Evolutionary conservation across 768 basidiomycete species (phyloP).

Genomic region (Suillus tomentosus): DNA sequence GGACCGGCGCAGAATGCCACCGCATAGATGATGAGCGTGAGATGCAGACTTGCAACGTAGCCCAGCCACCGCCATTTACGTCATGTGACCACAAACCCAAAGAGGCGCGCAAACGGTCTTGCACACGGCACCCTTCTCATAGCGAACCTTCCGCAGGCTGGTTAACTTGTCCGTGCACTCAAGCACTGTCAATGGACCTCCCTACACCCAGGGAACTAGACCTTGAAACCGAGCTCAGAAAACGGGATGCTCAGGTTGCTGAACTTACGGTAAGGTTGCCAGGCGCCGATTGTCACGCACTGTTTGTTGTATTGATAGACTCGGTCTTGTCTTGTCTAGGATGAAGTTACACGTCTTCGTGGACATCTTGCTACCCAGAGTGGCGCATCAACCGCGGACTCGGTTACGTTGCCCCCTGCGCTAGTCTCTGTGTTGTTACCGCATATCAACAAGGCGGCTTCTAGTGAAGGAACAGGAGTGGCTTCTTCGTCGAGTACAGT

Average conservation of each 20-base stretch:
- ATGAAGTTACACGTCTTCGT: conserved; percentile 71
- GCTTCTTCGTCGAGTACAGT: conserved; percentile 55
- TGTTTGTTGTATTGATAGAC: conserved; percentile 21
- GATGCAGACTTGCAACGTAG: not conserved
- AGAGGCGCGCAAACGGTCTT: conserved; percentile 29
- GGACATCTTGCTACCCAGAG: conserved; percentile 65
- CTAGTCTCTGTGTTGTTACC: conserved; percentile 69
- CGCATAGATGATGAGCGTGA: conserved; percentile 3
- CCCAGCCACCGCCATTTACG: conserved; percentile 24
- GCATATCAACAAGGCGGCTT: conserved; percentile 53
- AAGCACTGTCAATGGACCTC: conserved; percentile 53
- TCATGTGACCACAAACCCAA: conserved; percentile 27
- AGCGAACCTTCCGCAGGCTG: conserved; percentile 12
- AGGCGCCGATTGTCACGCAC: conserved; percentile 23
- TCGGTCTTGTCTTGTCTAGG: conserved; percentile 43
- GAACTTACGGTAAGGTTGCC: conserved; percentile 65
- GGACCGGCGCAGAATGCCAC: not conserved
- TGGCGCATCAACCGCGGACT: conserved; percentile 57
- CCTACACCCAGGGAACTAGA: conserved; percentile 79
- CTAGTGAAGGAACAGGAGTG: conserved; percentile 29
- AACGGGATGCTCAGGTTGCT: conserved; percentile 70
- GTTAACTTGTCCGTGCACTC: conserved; percentile 17
- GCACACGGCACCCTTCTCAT: conserved; percentile 23
- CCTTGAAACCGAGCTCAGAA: conserved; percentile 75
- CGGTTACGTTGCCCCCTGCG: conserved; percentile 70